Conservation (phyloP, 2,329 filamentous ascomycete species). For the Hypoxylon rubiginosum region DNA sequence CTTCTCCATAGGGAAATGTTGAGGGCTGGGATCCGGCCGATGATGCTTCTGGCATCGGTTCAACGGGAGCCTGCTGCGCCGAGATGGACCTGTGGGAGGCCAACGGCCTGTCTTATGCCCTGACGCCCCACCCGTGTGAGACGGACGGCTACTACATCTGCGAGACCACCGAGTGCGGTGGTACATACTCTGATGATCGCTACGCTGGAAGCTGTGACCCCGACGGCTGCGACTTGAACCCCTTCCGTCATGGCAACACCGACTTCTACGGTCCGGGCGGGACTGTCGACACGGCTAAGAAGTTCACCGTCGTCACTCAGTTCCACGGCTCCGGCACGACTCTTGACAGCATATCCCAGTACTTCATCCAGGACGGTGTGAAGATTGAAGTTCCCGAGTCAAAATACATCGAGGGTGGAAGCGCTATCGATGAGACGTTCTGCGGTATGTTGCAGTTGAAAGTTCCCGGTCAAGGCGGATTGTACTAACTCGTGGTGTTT, state of each 20-base stretch:
- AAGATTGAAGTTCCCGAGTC: slow-evolving; percentile 61
- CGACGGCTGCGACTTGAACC: slow-evolving; percentile 74
- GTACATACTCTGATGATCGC: slow-evolving; percentile 60
- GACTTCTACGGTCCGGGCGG: slow-evolving; percentile 69
- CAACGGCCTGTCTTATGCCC: slow-evolving; percentile 69
- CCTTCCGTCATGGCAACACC: slow-evolving; percentile 70
- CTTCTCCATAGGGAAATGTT: slow-evolving; percentile 54
- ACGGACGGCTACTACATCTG: slow-evolving; percentile 61
- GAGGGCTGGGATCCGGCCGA: slow-evolving; percentile 63
- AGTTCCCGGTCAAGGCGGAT: neutral
- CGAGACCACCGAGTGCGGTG: slow-evolving; percentile 59
- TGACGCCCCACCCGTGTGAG: slow-evolving; percentile 71
- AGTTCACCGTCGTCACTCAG: slow-evolving; percentile 71
- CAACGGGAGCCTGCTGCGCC: slow-evolving; percentile 65
- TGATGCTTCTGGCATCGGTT: slow-evolving; percentile 61
- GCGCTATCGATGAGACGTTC: slow-evolving; percentile 64
- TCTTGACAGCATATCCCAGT: slow-evolving; percentile 66
- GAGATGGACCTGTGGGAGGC: slow-evolving; percentile 74
- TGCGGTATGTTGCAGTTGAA: slow-evolving; percentile 54
- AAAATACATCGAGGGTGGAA: slow-evolving; percentile 47
- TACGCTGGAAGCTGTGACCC: slow-evolving; percentile 71
- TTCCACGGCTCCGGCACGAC: slow-evolving; percentile 64
- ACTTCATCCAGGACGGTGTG: slow-evolving; percentile 69
- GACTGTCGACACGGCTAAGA: slow-evolving; percentile 66
- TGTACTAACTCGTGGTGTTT: neutral